Base-by-base conservation (phyloP, 73 alveolate genomes). In the Paramecium sexaurelia region DNA sequence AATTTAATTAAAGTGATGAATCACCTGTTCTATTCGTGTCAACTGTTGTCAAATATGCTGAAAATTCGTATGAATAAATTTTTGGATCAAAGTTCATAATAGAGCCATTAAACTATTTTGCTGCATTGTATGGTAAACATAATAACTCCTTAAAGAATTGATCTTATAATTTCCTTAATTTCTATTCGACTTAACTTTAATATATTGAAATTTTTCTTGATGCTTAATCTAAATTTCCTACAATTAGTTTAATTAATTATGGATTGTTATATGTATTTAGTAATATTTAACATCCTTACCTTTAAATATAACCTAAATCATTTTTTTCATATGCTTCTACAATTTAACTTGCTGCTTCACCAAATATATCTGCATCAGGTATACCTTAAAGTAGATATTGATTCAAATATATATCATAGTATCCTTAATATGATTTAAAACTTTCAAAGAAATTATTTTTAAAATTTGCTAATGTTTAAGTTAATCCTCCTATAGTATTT, bases 351-450 rank as follows among this genome's bases (percentile, higher is more conserved):
- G 90, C 90, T 1, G 90, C 90, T 20, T 39, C 73, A 10, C 75
- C 75, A 43, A 78, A 78, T 19, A 24, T 11, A 9, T 78, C 90
- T 45, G 73, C 90, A 29, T 78, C 55, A 41, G 90, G 90, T 10
- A 78, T 24, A 8, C 75, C 68, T 37, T 43, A 10, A 3, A 78
- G 73, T 43, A 78, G 36, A 20, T 24, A 78, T 32, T 78, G 10
- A 41, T 39, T 78, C 40, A 78, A 22, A 24, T 78, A 26, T 19
- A 41, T 45, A 9, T 78, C 43, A 43, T 78, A 78, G 11, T 29
- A 78, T 8, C 43, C 39, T 43, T 78, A 43, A 40, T 41, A 78
- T 22, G 61, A 29, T 43, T 26, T 40, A 29, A 78, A 29, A 24
- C 61, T 37, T 15, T 78, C 90, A 33, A 78, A 45, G 9, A 78